A percentile compares a stretch with the other conserved stretches of the same genome.
phyloP scores from a whole-genome alignment of 169 alveolate species.

The Eimeria acervulina region DNA sequence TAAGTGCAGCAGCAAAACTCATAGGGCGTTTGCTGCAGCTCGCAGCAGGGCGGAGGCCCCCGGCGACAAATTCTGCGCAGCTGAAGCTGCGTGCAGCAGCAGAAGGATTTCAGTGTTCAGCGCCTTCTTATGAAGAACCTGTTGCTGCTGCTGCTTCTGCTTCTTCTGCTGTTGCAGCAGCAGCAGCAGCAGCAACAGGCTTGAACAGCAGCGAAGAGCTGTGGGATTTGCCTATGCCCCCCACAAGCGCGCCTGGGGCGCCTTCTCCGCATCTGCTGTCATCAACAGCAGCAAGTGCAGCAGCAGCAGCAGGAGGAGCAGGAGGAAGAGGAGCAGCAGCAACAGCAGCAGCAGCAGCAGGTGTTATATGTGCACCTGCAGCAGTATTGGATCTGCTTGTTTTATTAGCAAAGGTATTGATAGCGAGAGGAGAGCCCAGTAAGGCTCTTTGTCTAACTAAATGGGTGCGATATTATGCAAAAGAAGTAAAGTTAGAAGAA shows the following conservation, averaged over 20 bases:
- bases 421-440: slow-evolving; percentile 31
- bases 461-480: slow-evolving; percentile 64
- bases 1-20: slow-evolving; percentile 17
- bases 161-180: too few species aligned
- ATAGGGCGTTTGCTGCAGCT: slow-evolving; percentile 21
- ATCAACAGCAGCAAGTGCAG: not conserved
- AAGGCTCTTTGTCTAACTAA: slow-evolving; percentile 45
- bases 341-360: not conserved
- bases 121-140: too few species aligned
- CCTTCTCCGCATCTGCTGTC: not conserved
- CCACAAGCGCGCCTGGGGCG: slow-evolving; percentile 20
- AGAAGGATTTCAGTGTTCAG: too few species aligned
- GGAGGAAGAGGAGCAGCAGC: not conserved
- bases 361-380: slow-evolving; percentile 13
- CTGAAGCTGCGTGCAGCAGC: not conserved
- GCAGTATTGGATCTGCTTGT: slow-evolving; percentile 25
- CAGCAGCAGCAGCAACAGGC: too few species aligned
- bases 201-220: not conserved
- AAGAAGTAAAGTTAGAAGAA: not conserved
- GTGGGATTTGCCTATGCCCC: slow-evolving; percentile 22
- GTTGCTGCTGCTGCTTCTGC: not conserved
- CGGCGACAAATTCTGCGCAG: not conserved
- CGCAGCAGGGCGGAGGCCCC: not conserved
- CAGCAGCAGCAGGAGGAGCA: not conserved
- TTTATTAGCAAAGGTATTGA: slow-evolving; percentile 20